Percentiles rank a stretch among this genome's conserved stretches.
Evolutionary conservation across 2,329 filamentous ascomycete genomes (phyloP).

Genomic region (Bisporella sp.): DNA sequence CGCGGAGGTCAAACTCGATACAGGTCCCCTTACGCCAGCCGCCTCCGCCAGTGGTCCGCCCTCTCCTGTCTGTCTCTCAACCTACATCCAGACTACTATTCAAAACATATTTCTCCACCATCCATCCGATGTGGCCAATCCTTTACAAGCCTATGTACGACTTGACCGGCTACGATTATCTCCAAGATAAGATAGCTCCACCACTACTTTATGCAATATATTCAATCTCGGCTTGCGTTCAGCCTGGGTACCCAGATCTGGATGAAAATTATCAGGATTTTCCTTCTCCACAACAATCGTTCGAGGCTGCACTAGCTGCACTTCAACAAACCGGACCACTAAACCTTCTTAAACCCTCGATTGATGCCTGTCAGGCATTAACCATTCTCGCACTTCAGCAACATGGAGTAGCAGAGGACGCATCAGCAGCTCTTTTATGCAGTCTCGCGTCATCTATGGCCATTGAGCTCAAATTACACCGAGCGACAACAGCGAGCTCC

Average conservation of each 20-base stretch:
- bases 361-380: neutral
- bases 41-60: neutral
- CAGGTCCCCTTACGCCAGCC: neutral
- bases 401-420: neutral
- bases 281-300: neutral
- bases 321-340: neutral
- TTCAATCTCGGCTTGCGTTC: neutral
- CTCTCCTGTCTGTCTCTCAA: neutral
- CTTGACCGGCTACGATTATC: neutral
- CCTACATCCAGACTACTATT: neutral
- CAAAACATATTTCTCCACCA: neutral
- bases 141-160: conserved; percentile 1
- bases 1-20: neutral
- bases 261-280: neutral
- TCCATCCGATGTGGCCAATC: conserved; percentile 1
- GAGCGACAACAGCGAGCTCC: neutral
- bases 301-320: neutral
- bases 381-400: neutral
- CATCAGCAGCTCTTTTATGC: neutral
- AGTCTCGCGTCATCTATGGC: neutral
- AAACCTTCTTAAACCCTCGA: neutral
- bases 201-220: neutral
- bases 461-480: neutral
- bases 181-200: neutral
- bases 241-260: neutral